phyloP scores from a whole-genome alignment of 2,329 filamentous ascomycete genomes.

The Penicillium sp. region DNA sequence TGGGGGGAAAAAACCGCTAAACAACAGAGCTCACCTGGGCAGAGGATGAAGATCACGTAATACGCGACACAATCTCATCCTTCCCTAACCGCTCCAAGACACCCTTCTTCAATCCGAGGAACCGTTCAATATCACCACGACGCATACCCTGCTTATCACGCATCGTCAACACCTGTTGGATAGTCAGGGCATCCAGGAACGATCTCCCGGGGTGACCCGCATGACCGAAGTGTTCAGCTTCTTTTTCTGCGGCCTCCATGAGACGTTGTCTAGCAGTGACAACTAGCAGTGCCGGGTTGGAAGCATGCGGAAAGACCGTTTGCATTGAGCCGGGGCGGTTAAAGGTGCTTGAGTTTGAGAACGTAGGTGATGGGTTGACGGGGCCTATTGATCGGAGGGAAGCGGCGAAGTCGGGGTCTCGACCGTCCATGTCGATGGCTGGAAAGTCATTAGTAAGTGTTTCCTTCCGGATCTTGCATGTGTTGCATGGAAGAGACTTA shows the following conservation, averaged over 20 bases:
- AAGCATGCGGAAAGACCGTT: conserved; percentile 39
- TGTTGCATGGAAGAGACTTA: neutral
- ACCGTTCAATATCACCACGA: conserved; percentile 45
- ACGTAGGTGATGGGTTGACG: conserved; percentile 58
- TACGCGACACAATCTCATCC: conserved; percentile 34
- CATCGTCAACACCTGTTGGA: conserved; percentile 51
- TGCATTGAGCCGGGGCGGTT: conserved; percentile 31
- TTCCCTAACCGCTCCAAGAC: conserved; percentile 43
- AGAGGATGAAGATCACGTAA: conserved; percentile 9
- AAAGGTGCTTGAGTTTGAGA: conserved; percentile 57
- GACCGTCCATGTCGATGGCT: conserved; percentile 62
- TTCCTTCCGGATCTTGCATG: neutral
- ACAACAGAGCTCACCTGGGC: neutral
- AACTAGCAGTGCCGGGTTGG: conserved; percentile 57
- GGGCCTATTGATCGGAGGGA: conserved; percentile 70
- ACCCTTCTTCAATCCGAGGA: conserved; percentile 47
- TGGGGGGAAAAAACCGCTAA: neutral
- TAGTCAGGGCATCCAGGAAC: conserved; percentile 52
- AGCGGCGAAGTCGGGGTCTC: conserved; percentile 68
- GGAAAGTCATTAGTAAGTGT: conserved; percentile 3
- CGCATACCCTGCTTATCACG: conserved; percentile 45
- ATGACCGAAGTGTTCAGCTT: conserved; percentile 52
- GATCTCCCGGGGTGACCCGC: conserved; percentile 42
- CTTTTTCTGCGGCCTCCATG: conserved; percentile 54
- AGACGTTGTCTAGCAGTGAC: conserved; percentile 54